Percentiles rank a stretch among this genome's conserved stretches.
phyloP scores from a whole-genome alignment of 2,329 filamentous ascomycete genomes.

The Nakataea oryzae region DNA sequence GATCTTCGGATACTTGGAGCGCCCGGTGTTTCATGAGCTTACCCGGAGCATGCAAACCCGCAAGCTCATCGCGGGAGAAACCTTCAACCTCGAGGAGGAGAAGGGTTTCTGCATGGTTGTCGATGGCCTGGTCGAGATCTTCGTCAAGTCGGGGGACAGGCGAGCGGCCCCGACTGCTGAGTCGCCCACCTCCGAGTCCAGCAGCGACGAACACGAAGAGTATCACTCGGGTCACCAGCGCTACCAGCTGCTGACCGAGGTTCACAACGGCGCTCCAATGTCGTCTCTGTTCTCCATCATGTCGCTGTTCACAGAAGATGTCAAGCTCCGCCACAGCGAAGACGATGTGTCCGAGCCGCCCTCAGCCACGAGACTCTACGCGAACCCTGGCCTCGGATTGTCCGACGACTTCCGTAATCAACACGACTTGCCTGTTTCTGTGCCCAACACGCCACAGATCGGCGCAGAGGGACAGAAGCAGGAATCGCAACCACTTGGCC shows the following conservation, averaged over 20 bases:
- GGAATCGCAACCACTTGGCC: background rate
- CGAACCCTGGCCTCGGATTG: slow-evolving; percentile 16
- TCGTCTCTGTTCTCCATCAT: slow-evolving; percentile 96
- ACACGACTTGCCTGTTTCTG: slow-evolving; percentile 22
- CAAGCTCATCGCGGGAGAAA: slow-evolving; percentile 93
- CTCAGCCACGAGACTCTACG: slow-evolving; percentile 15
- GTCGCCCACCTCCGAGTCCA: slow-evolving; percentile 24
- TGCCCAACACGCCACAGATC: slow-evolving; percentile 27
- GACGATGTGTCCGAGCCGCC: slow-evolving; percentile 35
- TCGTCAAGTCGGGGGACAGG: slow-evolving; percentile 64
- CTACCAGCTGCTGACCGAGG: slow-evolving; percentile 92
- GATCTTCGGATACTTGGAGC: slow-evolving; percentile 93
- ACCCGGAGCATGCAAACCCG: slow-evolving; percentile 97
- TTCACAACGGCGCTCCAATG: slow-evolving; percentile 97
- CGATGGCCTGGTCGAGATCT: slow-evolving; percentile 92
- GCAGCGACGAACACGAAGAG: slow-evolving; percentile 57
- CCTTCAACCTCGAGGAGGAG: slow-evolving; percentile 88
- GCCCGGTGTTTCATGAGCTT: slow-evolving; percentile 94
- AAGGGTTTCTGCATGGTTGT: slow-evolving; percentile 97
- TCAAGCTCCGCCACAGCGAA: slow-evolving; percentile 66
- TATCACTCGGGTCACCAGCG: slow-evolving; percentile 56
- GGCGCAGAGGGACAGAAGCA: slow-evolving; percentile 1
- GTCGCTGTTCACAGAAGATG: slow-evolving; percentile 91
- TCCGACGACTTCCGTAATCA: slow-evolving; percentile 19
- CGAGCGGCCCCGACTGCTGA: slow-evolving; percentile 27